These are phyloP conservation scores for Pythium rishiriense DNA, from an alignment of 352 stramenopile genomes.

Conservation along the genomic window DNA sequence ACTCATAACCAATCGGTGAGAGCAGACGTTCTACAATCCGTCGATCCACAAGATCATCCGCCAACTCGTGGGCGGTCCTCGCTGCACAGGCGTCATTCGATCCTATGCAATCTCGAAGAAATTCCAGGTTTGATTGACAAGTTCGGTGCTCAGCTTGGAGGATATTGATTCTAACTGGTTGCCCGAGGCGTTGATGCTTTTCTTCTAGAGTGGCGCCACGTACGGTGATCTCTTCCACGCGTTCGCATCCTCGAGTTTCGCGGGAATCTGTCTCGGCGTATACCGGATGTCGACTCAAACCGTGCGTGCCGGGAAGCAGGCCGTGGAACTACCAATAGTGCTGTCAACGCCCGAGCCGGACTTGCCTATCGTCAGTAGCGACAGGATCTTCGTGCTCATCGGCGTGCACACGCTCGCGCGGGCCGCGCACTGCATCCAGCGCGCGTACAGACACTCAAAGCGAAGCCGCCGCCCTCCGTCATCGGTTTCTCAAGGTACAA, in stretches of 20 bases:
- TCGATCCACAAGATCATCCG: slow-evolving; percentile 87
- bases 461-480: not conserved
- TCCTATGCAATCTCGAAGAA: slow-evolving; percentile 48
- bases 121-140: slow-evolving; percentile 34
- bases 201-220: slow-evolving; percentile 32
- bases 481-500: not conserved
- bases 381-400: slow-evolving; percentile 74
- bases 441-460: slow-evolving; percentile 22
- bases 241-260: slow-evolving; percentile 59
- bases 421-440: slow-evolving; percentile 58
- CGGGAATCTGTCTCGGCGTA: slow-evolving; percentile 69
- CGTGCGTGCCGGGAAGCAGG: slow-evolving; percentile 32
- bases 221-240: slow-evolving; percentile 67
- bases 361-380: slow-evolving; percentile 50
- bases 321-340: slow-evolving; percentile 69
- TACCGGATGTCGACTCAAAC: slow-evolving; percentile 70
- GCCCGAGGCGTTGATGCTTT: no score
- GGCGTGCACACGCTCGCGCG: slow-evolving; percentile 73
- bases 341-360: slow-evolving; percentile 63
- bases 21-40: slow-evolving; percentile 79
- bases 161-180: no score
- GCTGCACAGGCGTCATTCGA: slow-evolving; percentile 75
- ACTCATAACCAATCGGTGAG: not conserved
- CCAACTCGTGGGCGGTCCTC: slow-evolving; percentile 72
- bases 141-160: not conserved